phyloP scores from a whole-genome alignment of 2,329 filamentous ascomycete species.

The Penicillium sp. region DNA sequence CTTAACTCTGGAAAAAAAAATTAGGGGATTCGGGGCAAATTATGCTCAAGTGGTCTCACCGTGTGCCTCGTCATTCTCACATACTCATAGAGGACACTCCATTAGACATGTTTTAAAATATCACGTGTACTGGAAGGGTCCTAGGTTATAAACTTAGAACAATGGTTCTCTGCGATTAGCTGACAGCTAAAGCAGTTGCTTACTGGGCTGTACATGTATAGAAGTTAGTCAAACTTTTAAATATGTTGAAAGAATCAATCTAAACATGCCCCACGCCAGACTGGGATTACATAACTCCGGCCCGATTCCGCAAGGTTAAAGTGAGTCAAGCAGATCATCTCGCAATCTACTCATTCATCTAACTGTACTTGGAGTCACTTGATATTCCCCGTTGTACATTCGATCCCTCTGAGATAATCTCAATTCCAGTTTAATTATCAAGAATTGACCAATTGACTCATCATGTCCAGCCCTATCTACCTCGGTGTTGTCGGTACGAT shows the following conservation, averaged over 20 bases:
- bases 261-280: neutral
- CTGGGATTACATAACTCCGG: neutral
- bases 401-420: neutral
- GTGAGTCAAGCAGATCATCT: neutral
- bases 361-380: neutral
- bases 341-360: neutral
- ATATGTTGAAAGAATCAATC: neutral
- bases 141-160: too few relatives aligned
- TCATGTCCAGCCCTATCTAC: conserved; percentile 36
- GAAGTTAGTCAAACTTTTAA: neutral
- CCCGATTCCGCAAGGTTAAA: neutral
- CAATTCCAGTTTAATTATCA: neutral
- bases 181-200: too few relatives aligned
- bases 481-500: conserved; percentile 44
- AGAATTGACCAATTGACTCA: conserved; percentile 5
- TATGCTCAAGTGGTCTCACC: too few relatives aligned
- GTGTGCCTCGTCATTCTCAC: too few relatives aligned
- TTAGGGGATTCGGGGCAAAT: too few relatives aligned
- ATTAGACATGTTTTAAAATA: too few relatives aligned
- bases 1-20: too few relatives aligned
- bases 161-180: too few relatives aligned
- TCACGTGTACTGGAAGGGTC: too few relatives aligned
- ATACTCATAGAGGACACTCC: too few relatives aligned
- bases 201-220: too few relatives aligned
- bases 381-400: neutral